phyloP scores from a whole-genome alignment of 495 filamentous ascomycete species.

The Ramalina peruviana region DNA sequence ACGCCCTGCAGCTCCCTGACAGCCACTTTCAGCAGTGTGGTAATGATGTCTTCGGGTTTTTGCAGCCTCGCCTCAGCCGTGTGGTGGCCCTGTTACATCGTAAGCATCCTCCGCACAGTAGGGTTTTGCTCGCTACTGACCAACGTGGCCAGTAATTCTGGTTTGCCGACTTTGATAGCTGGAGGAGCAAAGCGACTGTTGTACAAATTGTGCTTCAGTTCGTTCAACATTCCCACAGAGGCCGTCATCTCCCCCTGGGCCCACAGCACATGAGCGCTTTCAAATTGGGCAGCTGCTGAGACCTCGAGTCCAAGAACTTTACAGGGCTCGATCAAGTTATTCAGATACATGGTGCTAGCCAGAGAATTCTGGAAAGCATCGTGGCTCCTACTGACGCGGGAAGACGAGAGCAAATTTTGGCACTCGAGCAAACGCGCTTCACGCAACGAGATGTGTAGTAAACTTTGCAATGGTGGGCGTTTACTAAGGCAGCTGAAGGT shows the following conservation, averaged over 20 bases:
- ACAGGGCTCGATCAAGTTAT: slow-evolving; percentile 53
- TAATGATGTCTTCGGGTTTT: slow-evolving; percentile 79
- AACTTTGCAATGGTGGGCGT: slow-evolving; percentile 44
- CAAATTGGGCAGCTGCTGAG: slow-evolving; percentile 56
- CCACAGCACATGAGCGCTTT: slow-evolving; percentile 84
- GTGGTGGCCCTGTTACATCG: slow-evolving; percentile 47
- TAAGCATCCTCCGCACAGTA: slow-evolving; percentile 9
- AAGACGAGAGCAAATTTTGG: slow-evolving; percentile 55
- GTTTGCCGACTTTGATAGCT: slow-evolving; percentile 55
- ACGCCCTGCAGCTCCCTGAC: slow-evolving; percentile 65
- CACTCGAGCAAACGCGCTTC: slow-evolving; percentile 62
- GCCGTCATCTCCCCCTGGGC: slow-evolving; percentile 85
- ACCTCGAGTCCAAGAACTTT: slow-evolving; percentile 56
- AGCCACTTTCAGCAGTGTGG: slow-evolving; percentile 66
- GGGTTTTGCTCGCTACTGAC: slow-evolving; percentile 30
- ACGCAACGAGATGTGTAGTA: slow-evolving; percentile 38
- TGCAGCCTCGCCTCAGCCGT: slow-evolving; percentile 87
- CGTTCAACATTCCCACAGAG: slow-evolving; percentile 77
- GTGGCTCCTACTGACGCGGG: slow-evolving; percentile 61
- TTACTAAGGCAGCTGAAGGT: slow-evolving; percentile 68
- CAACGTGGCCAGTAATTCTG: slow-evolving; percentile 73
- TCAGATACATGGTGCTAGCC: slow-evolving; percentile 67
- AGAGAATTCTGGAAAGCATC: slow-evolving; percentile 74
- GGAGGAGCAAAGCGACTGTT: slow-evolving; percentile 50
- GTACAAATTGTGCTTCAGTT: slow-evolving; percentile 29